Evolutionary conservation across 257 asterid genomes (phyloP).

Genomic region (Solanum pinnatisectum): DNA sequence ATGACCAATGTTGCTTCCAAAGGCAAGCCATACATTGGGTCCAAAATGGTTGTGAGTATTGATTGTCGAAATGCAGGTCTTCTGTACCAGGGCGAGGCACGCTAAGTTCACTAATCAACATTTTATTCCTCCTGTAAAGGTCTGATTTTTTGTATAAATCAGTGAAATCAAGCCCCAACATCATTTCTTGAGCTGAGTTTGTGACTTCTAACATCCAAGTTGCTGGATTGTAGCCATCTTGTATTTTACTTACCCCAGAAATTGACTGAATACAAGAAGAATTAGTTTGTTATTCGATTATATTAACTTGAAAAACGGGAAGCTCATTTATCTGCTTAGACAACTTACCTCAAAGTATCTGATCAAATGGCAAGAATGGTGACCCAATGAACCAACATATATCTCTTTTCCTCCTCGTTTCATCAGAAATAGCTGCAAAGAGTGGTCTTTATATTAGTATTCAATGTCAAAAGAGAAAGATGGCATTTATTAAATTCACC

Average conservation of each 20-base stretch:
- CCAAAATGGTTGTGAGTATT: background rate
- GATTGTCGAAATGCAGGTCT: background rate
- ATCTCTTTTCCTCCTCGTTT: background rate
- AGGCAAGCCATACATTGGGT: slow-evolving; percentile 1
- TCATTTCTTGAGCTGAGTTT: background rate
- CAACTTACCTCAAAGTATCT: background rate
- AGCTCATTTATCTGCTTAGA: background rate
- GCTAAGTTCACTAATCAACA: background rate
- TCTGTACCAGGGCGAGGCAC: background rate
- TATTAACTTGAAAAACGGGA: background rate
- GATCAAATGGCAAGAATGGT: background rate
- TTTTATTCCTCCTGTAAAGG: background rate
- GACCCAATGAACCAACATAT: background rate
- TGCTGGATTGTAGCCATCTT: background rate
- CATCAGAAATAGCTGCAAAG: background rate
- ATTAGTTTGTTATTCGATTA: background rate
- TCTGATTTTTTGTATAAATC: background rate
- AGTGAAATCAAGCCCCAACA: background rate
- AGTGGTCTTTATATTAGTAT: background rate
- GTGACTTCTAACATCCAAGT: background rate
- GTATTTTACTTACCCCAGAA: background rate
- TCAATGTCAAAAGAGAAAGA: background rate
- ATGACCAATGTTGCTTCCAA: background rate
- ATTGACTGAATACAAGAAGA: background rate
- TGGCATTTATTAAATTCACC: background rate